phyloP scores from a whole-genome alignment of 2,329 filamentous ascomycete species.

The Cladosporium sp. region DNA sequence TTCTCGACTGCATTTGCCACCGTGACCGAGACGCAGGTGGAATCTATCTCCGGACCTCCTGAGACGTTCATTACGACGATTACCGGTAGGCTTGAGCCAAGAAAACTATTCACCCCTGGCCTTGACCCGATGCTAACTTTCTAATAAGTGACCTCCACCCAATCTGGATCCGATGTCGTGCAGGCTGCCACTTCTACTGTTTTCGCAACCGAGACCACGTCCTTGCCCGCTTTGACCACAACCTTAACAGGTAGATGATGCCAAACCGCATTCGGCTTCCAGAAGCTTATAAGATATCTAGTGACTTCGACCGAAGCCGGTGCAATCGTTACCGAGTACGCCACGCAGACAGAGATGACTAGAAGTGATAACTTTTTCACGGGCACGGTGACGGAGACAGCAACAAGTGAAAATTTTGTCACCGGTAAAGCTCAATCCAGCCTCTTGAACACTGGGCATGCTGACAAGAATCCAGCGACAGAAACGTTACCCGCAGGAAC shows the following conservation, averaged over 20 bases:
- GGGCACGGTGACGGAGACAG: not conserved
- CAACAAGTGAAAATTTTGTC: not conserved
- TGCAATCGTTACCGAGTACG: not conserved
- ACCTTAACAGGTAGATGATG: not conserved
- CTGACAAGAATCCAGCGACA: not conserved
- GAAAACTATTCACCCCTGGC: no score
- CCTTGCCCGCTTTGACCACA: not conserved
- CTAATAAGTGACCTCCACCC: not conserved
- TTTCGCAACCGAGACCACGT: not conserved
- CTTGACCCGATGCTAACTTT: not conserved
- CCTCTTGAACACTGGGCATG: no score
- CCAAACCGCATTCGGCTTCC: not conserved
- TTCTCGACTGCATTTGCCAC: no score
- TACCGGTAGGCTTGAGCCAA: no score
- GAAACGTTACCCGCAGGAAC: no score
- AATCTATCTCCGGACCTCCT: no score
- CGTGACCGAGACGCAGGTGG: no score
- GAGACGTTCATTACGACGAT: no score
- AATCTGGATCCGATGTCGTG: not conserved
- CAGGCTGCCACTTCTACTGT: not conserved
- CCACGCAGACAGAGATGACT: not conserved
- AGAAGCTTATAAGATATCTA: not conserved
- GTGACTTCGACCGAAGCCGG: not conserved
- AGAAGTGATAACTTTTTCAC: not conserved
- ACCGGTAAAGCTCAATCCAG: not conserved